Evolutionary conservation across 176 grass and related monocot species (phyloP), one percentile per base, ranked within the genome.

Genomic region (Dendrocalamus sinicus): DNA sequence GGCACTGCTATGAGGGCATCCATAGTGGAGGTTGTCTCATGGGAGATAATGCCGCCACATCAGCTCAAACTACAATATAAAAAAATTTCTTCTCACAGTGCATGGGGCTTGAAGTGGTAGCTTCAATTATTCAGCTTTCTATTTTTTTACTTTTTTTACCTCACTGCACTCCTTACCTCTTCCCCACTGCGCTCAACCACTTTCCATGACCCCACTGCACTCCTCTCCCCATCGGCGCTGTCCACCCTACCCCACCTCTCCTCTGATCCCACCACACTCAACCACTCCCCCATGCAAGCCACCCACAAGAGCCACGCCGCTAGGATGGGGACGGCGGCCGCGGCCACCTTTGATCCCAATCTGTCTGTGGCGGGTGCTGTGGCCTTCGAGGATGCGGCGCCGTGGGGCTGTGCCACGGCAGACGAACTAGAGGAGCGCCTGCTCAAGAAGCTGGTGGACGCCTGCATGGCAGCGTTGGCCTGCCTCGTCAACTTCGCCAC

Each of bases 391-490:
- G 86, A 91, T 8, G 22, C 83, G 5, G 46, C 86, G 5, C 85
- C 84, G 7, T 93, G 95, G 89, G 80, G 86, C 7, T 81, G 83
- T 84, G 79, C 67, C 86, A 91, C 90, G 39, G 93, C 67, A 65
- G 86, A 95, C 52, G 89, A 98, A 76, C 85, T 98, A 15, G 93
- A 98, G 88, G 84, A 91, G 41, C 84, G 88, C 68, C 88, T 98
- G n/a, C 86, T 94, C 40, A 94, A 92, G 51, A 88, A 80, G 43
- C 88, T 96, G 14, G 93, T 96, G 45, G 86, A 94, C 6, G 88
- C 90, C n/a, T 99, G 94, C 90, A 85, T 84, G 79, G 93, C 91
- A 84, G 93, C 96, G 53, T 79, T 99, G 19, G 28, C 69, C 47
- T 80, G 86, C 55, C 92, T 99, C 46, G 60, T 83, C n/a, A 81